Base-by-base conservation (phyloP, 1,284 basidiomycete species). In the Fereydounia khargensis region DNA sequence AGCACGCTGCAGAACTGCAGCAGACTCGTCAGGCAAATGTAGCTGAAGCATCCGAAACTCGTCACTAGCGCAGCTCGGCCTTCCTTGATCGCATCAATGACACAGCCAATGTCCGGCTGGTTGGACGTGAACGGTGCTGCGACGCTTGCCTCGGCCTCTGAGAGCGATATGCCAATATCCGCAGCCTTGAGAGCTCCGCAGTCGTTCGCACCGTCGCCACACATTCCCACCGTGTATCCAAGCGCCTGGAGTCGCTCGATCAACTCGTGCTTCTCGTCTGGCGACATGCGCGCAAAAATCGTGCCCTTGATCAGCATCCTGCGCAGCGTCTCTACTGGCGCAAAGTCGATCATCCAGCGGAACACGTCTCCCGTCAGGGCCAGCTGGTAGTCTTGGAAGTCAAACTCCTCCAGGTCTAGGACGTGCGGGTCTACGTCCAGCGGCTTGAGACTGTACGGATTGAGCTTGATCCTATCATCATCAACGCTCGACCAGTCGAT, bases 21-120 rank as follows among this genome's bases (percentile, higher is more conserved):
- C 57, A 81, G 73, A 20, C 78, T 78, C 56, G 80, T 79, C 28
- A 81, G 68, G 4, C 79, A 64, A 91, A 77, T 95, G 88, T 55
- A 92, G 79, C 96, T 97, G 85, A 99, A 99, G 79, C 95, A 98
- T 65, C 89, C 91, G 78, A 99, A 99, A 70, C 89, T 92, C 2
- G 94, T 98, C 41, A 96, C 94, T 41, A 99, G 80, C 3, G 95
- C 92, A 6, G 91, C 90, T 35, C 95, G 81, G 1, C 95, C 95
- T 39, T 75, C 73, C 51, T 86, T 89, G 79, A 99, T 95, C 44
- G 98, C 87, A 66, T 98, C 91, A 36, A 97, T 83, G 35, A 97
- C 90, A 74, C 95, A 98, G 19, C 87, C 85, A 66, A 99, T 96
- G 77, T 99, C 95, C 6, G 94, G 89, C 1, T 85, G 89, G 34